Evolutionary conservation across 805 yeast species (phyloP).

Genomic region (Starmerella vitae): DNA sequence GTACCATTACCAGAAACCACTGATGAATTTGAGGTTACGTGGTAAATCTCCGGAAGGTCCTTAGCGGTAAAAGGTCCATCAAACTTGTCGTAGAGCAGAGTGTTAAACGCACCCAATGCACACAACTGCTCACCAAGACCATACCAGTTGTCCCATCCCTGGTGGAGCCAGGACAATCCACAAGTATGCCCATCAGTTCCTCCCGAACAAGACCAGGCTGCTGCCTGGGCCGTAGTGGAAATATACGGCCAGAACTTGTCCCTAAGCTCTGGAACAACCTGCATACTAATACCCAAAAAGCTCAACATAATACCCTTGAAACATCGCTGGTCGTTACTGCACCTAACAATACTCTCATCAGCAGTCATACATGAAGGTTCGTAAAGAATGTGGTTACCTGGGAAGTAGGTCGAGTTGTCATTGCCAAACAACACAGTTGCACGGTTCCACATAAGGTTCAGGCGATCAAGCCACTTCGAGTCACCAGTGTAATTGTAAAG

Average conservation of each 20-base stretch:
- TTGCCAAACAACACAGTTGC: conserved; percentile 35
- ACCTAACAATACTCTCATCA: conserved; percentile 28
- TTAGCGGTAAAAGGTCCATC: conserved; percentile 21
- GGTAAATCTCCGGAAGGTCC: conserved; percentile 19
- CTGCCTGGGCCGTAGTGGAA: conserved; percentile 47
- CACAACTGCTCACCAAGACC: conserved; percentile 89
- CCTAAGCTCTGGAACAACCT: conserved; percentile 44
- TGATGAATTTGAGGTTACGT: conserved; percentile 2
- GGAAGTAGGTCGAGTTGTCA: conserved; percentile 19
- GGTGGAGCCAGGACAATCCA: conserved; percentile 61
- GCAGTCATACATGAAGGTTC: conserved; percentile 73
- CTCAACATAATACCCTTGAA: conserved; percentile 76
- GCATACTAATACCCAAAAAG: conserved; percentile 59
- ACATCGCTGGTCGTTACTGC: conserved; percentile 83
- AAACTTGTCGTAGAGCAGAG: conserved; percentile 14
- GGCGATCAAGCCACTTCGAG: conserved; percentile 50
- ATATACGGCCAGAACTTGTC: conserved; percentile 34
- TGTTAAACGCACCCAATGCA: conserved; percentile 52
- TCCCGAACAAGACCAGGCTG: conserved; percentile 74
- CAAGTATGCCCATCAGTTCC: conserved; percentile 82
- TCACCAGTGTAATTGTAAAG: conserved; percentile 61
- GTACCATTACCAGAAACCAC: conserved; percentile 2
- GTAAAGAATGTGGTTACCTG: conserved; percentile 40
- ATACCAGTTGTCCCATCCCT: conserved; percentile 55
- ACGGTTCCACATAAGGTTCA: conserved; percentile 43